Evolutionary conservation across 1,139 yeast genomes (phyloP), one percentile per base, ranked within the genome.

Genomic region (Nakaseomyces delphensis): DNA sequence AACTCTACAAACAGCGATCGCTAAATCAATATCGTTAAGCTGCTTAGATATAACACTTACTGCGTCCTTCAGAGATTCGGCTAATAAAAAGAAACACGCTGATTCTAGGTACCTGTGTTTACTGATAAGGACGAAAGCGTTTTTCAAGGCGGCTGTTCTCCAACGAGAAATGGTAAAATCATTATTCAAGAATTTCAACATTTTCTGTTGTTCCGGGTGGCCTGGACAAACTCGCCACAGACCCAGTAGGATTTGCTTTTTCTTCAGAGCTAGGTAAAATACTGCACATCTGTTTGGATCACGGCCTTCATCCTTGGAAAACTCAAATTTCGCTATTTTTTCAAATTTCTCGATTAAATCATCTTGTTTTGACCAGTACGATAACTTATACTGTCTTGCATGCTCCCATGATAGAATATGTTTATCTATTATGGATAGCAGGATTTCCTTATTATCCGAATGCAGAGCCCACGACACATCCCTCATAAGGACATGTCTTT

Each of bases 391-490:
- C 40, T 75, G 76, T 45, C 71, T 67, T 1, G 82, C 76, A 35
- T 69, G 67, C 2, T 68, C 66, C 93, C 95, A 84, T 3, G 76
- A 69, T 38, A 76, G 53, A 36, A 74, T 64, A 41, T 73, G 72
- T 31, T 69, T 70, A 43, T 76, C 73, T n/a, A 85, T 68, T 4
- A 74, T 57, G 31, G 73, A 70, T 16, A 82, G 62, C 21, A 89
- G 56, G 36, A 84, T 59, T 45, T 83, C 89, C 52, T 81, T 83
- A 47, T 82, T 79, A 44, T 80, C 86, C 48, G 91, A 80, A 59
- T 85, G 95, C 28, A 84, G 64, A 0, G 95, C 96, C 93, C 95
- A 89, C 44, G 75, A 74, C 41, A 83, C 73, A 63, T 89, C 97
- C 56, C 96, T 72, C 77, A 83, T 81, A 1, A 79, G 70, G 51